Evolutionary conservation across 441 rosid genomes (phyloP).

Genomic region (Metrosideros polymorpha): DNA sequence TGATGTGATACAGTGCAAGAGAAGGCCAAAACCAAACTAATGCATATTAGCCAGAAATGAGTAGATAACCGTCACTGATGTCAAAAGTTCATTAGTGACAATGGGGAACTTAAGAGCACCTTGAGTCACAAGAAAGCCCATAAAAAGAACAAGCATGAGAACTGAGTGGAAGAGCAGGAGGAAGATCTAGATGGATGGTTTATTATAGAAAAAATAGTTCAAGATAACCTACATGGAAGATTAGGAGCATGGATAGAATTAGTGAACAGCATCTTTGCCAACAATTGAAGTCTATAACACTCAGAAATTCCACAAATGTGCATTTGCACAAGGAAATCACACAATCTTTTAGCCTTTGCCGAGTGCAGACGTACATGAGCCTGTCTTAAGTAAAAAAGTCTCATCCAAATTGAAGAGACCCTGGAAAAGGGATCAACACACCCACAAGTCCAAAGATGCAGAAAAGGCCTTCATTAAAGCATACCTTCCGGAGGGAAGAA

Average conservation of each 20-base stretch:
- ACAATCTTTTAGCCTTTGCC: background rate
- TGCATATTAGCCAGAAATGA: background rate
- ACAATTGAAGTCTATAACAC: background rate
- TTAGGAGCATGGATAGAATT: background rate
- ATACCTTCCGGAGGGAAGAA: slow-evolving; percentile 84
- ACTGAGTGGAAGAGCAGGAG: background rate
- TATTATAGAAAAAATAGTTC: background rate
- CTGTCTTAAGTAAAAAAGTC: background rate
- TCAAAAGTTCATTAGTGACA: background rate
- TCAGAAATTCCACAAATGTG: background rate
- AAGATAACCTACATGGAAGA: background rate
- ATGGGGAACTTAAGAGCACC: background rate
- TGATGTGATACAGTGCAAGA: background rate
- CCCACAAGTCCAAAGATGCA: background rate
- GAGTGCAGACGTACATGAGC: background rate
- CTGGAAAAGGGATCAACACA: background rate
- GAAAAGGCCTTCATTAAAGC: slow-evolving; percentile 11
- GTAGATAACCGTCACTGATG: background rate
- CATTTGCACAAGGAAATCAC: background rate
- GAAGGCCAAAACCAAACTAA: background rate
- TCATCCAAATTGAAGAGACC: background rate
- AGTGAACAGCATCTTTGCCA: background rate
- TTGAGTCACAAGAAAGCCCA: background rate
- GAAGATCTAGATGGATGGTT: background rate
- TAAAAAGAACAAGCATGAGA: background rate